Evolutionary conservation across 2,329 filamentous ascomycete species (phyloP), one percentile per base, ranked within the genome.

Genomic region (Mycosphaerelloides madeirae): DNA sequence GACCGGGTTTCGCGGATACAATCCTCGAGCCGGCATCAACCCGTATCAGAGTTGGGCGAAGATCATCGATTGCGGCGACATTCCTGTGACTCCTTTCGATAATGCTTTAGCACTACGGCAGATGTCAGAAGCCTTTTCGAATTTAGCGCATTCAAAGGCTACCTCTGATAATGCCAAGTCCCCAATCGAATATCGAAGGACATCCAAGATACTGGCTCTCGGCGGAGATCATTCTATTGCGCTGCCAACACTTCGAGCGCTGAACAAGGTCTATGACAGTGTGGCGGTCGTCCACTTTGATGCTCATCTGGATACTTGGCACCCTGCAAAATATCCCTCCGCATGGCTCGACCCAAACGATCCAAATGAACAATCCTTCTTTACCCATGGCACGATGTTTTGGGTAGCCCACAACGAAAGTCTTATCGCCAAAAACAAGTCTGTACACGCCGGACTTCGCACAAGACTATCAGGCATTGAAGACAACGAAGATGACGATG

Each of bases 361-460:
- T 41, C 66, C 72, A 6, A 77, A 76, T 2, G 76, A 80, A 48
- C 85, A 87, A 64, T 77, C 80, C 2, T 78, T 83, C 55, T 93
- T 94, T 71, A 95, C 83, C 60, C 89, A 95, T 66, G 89, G 90
- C 3, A 87, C 80, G 55, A 93, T 95, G 82, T 95, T 95, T 74
- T 91, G 87, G 84, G 78, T 91, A 55, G 89, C 89, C 5, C 82
- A 83, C 38, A 81, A 82, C 22, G 89, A 95, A 65, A 87, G 86
- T 0, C 70, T 95, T 19, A 82, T 95, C 46, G 75, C 79, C 48
- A 90, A 91, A 65, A 70, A 74, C 12, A 83, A 79, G 0, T 85
- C 80, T 16, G 86, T 93, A 5, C 89, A 95, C 65, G 89, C 87
- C 0, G 89, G 89, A 1, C 72, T 95, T 39, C 81, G 89, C 34